phyloP scores from a whole-genome alignment of 495 filamentous ascomycete species.

The Bombardia bombarda region DNA sequence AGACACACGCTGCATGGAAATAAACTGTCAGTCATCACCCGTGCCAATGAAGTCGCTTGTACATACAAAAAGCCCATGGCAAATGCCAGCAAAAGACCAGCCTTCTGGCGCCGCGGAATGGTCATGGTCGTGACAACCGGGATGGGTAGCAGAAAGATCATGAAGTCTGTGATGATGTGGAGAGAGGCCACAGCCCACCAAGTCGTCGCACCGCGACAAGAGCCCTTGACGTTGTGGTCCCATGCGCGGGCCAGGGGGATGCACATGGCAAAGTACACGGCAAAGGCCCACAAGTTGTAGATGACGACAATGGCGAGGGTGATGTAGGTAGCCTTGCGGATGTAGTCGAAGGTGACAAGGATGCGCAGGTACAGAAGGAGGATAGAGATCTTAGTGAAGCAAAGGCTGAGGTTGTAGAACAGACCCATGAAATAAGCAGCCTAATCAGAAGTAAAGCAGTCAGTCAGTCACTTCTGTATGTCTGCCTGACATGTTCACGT shows the following conservation, averaged over 20 bases:
- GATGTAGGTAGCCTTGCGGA: slow-evolving; percentile 5
- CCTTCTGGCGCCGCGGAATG: slow-evolving; percentile 11
- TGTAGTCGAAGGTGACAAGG: slow-evolving; percentile 8
- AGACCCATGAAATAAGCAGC: neutral
- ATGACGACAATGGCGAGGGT: slow-evolving; percentile 7
- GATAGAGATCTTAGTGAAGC: slow-evolving; percentile 21
- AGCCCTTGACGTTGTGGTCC: slow-evolving; percentile 6
- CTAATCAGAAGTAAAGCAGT: neutral
- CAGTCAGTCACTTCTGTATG: neutral
- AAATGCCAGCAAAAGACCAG: slow-evolving; percentile 11
- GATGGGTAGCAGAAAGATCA: slow-evolving; percentile 24
- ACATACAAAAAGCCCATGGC: slow-evolving; percentile 16
- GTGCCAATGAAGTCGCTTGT: neutral
- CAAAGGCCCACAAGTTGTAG: slow-evolving; percentile 6
- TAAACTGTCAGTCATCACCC: neutral
- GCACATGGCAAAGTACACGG: slow-evolving; percentile 8
- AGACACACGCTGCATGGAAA: slow-evolving; percentile 15
- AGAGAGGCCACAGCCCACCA: slow-evolving; percentile 10
- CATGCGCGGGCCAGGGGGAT: slow-evolving; percentile 8
- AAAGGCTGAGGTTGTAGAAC: slow-evolving; percentile 8
- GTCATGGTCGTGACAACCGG: slow-evolving; percentile 16
- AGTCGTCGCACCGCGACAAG: neutral
- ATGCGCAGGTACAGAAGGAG: slow-evolving; percentile 19
- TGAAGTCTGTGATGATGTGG: slow-evolving; percentile 19
- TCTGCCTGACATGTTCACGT: neutral